Conservation (phyloP, 768 basidiomycete species). For the Collybia sordida region DNA sequence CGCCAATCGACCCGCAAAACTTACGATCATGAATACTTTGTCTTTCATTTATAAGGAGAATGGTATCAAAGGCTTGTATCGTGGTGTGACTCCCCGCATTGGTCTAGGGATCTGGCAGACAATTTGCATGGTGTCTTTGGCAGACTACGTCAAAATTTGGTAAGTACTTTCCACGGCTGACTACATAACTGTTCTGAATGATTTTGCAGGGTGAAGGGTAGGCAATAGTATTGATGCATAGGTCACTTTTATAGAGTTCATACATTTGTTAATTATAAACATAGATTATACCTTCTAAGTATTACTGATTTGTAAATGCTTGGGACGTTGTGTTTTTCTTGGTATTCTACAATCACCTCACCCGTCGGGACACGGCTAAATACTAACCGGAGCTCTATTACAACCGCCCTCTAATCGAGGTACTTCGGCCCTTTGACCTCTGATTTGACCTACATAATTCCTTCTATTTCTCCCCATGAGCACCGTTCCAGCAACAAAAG, state of each 20-base stretch:
- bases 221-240: conserved; percentile 21
- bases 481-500: conserved; percentile 21
- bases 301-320: conserved; percentile 1
- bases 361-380: background rate
- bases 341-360: background rate
- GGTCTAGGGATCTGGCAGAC: conserved; percentile 97
- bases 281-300: conserved; percentile 14
- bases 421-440: no score
- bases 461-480: conserved; percentile 33
- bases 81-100: conserved; percentile 96
- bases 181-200: conserved; percentile 6
- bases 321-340: no score
- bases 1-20: conserved; percentile 84
- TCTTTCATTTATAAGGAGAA: conserved; percentile 96
- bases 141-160: conserved; percentile 93
- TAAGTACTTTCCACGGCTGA: conserved; percentile 24
- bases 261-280: conserved; percentile 12
- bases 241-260: conserved; percentile 10
- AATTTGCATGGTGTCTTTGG: conserved; percentile 98
- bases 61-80: conserved; percentile 94
- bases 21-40: conserved; percentile 89
- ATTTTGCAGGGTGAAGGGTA: conserved; percentile 50
- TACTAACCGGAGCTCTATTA: background rate
- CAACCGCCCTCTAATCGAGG: background rate
- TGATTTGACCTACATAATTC: no score